These are phyloP conservation scores for Paramecium bursaria DNA, from an alignment of 73 alveolate genomes.

Conservation along the genomic window DNA sequence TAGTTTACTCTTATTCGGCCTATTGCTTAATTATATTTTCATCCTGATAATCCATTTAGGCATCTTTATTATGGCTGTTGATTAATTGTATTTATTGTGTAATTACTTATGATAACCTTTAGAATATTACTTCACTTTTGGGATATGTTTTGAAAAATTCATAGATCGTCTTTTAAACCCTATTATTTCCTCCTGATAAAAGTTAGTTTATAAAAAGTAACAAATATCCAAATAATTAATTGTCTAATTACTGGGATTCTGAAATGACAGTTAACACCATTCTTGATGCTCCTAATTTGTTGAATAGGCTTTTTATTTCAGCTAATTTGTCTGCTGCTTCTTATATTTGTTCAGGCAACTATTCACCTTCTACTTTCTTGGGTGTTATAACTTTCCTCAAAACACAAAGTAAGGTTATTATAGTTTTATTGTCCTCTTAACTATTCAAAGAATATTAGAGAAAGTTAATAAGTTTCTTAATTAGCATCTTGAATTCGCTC, in stretches of 20 bases:
- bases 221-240: conserved; percentile 64
- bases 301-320: conserved; percentile 66
- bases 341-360: conserved; percentile 3
- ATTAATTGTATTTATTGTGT: conserved; percentile 49
- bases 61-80: neutral
- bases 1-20: conserved; percentile 51
- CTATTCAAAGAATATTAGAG: conserved; percentile 54
- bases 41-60: conserved; percentile 6
- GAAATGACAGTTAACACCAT: conserved; percentile 64
- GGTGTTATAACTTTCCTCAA: conserved; percentile 65
- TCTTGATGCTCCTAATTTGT: conserved; percentile 70
- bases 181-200: conserved; percentile 71
- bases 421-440: conserved; percentile 45
- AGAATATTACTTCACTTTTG: conserved; percentile 70
- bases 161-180: conserved; percentile 68
- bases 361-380: conserved; percentile 38
- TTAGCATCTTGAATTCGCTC: conserved; percentile 8
- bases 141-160: conserved; percentile 65
- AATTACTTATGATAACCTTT: conserved; percentile 55
- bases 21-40: conserved; percentile 9
- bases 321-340: conserved; percentile 49
- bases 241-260: conserved; percentile 67
- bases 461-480: conserved; percentile 62
- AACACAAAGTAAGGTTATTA: conserved; percentile 10
- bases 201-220: conserved; percentile 54